Evolutionary conservation across 495 filamentous ascomycete genomes (phyloP), one percentile per base, ranked within the genome.

Genomic region (Penicillium arizonense): DNA sequence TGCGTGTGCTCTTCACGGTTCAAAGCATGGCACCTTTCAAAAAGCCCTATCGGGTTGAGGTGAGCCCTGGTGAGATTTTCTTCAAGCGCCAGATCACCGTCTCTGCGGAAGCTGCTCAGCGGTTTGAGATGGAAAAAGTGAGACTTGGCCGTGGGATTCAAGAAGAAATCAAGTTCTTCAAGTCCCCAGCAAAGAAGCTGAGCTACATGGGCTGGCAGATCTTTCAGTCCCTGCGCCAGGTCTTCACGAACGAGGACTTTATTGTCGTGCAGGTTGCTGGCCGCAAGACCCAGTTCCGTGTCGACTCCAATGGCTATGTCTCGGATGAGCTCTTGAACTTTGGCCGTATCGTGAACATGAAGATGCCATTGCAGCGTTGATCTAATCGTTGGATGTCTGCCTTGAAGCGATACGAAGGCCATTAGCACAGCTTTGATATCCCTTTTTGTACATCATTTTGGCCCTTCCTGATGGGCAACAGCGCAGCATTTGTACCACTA

Each of bases 161-260:
- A 24, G 16, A 58, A 26, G 21, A 63, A 34, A 49, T 59, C 13
- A 69, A 58, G 18, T 57, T 78, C 39, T 63, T 77, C 36, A 75
- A 66, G 42, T 51, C 68, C 1, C 77, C 77, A 0, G 50, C 73
- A 12, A 68, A 69, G 57, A 59, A 57, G 23, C 23, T 71, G 24
- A 74, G 64, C 32, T 65, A 60, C 33, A 50, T 57, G 12, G 32
- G 76, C 3, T 75, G 68, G 58, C 67, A 60, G 38, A 16, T 69
- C 8, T 76, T 78, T 37, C 60, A 61, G 32, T 69, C 67, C 21
- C 50, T 79, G 24, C 71, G 69, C 7, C 72, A 74, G 33, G 44
- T 77, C 9, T 76, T 78, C 51, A 78, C 69, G 0, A 64, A 67
- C 16, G 77, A 80, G 30, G 74, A 73, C 36, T 75, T 79, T 35